phyloP scores from a whole-genome alignment of 2,329 filamentous ascomycete species.

The Whalleya microplaca region DNA sequence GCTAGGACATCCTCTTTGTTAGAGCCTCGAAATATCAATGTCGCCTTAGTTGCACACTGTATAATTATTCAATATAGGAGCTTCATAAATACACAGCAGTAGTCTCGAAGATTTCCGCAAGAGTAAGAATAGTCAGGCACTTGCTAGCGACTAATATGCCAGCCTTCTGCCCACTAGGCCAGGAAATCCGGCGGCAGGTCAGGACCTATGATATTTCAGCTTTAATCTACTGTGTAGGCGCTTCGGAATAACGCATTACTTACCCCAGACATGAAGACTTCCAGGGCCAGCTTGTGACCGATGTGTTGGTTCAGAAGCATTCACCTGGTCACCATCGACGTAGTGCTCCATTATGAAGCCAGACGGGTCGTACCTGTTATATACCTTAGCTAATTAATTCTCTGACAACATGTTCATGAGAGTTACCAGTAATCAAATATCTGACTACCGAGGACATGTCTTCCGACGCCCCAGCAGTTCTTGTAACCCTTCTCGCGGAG shows the following conservation, averaged over 20 bases:
- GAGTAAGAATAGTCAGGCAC: not conserved
- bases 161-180: conserved; percentile 1
- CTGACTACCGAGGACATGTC: conserved; percentile 71
- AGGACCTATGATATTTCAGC: conserved; percentile 21
- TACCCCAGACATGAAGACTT: conserved; percentile 51
- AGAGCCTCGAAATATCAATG: no score
- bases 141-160: not conserved
- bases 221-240: not conserved
- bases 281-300: conserved; percentile 44
- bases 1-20: no score
- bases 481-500: conserved; percentile 64
- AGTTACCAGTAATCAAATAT: conserved; percentile 75
- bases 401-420: conserved; percentile 35
- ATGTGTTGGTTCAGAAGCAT: conserved; percentile 55
- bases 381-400: conserved; percentile 4
- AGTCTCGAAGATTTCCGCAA: not conserved
- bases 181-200: conserved; percentile 35
- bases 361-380: conserved; percentile 61
- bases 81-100: not conserved
- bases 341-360: conserved; percentile 72
- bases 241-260: conserved; percentile 3
- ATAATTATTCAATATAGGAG: no score
- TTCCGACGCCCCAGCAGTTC: conserved; percentile 71
- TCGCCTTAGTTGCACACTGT: no score
- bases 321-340: conserved; percentile 69